Base-by-base conservation (phyloP, 768 basidiomycete genomes). In the Leccinum incarnatum region DNA sequence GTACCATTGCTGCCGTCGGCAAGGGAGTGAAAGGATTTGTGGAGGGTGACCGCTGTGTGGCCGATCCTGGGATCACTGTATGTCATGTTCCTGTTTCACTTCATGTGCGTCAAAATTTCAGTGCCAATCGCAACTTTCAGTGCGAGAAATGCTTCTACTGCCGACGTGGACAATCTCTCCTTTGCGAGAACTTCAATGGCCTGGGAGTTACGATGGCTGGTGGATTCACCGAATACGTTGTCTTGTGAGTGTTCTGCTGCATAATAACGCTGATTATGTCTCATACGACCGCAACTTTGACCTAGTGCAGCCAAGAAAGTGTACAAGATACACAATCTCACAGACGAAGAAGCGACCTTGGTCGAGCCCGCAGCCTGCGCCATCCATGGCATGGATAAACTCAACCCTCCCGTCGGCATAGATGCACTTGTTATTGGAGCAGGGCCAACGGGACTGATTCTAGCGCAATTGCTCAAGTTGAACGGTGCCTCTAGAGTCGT, bases 281-380 rank as follows among this genome's bases (percentile, higher is more conserved):
- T 58, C 23, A 53, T 30, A 32, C 12, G 36, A 36, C 51, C 15
- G 55, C 11, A 49, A 15, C 25, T 5, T 29, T 30, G 34, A 34
- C 58, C 19, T 36, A 86, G 87, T 62, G 77, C 82, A 57, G 78
- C 86, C 58, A 80, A 86, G 68, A 93, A 92, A 68, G 75, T 90
- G 30, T 93, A 89, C 80, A 89, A 89, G 74, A 85, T 93, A 67
- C 74, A 91, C 55, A 93, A 93, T 75, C 81, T 94, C 51, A 84
- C 84, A 1, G 91, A 93, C 68, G 87, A 90, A 66, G 91, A 94
- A 65, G 84, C 91, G 3, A 93, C 89, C 3, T 82, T 94, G 37
- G 79, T 94, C 17, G 91, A 95, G 71, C 92, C 92, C 32, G 89
- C 91, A 3, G 87, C 91, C 17, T 95, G 93, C 66, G 91, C 92